A percentile compares a stretch with the other conserved stretches of the same genome.
Conservation (phyloP, 441 rosid genomes). For the Erodium texanum region DNA sequence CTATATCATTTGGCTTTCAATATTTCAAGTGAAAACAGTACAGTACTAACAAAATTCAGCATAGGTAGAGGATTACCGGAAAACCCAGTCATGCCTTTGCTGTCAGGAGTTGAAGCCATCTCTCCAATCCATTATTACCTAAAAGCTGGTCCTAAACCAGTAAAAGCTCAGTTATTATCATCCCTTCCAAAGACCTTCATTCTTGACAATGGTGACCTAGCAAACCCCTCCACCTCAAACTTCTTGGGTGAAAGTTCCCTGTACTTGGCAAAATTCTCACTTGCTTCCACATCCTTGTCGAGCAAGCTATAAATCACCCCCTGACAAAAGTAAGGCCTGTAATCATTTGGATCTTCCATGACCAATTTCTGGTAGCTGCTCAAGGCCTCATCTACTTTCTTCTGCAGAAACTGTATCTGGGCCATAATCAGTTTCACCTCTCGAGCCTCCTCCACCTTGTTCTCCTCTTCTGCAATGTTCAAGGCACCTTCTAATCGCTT, state of each 20-base stretch:
- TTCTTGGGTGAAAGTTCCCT: slow-evolving; percentile 63
- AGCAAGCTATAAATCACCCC: slow-evolving; percentile 82
- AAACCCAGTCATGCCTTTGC: background rate
- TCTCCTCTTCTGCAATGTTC: slow-evolving; percentile 46
- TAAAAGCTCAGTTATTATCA: slow-evolving; percentile 26
- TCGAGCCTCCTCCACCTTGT: slow-evolving; percentile 55
- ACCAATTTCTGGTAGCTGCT: slow-evolving; percentile 55
- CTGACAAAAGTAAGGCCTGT: slow-evolving; percentile 71
- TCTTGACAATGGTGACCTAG: slow-evolving; percentile 40
- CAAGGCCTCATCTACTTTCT: slow-evolving; percentile 78
- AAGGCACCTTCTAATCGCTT: slow-evolving; percentile 62
- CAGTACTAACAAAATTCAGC: no score
- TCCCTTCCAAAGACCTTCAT: slow-evolving; percentile 64
- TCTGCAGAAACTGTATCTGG: slow-evolving; percentile 69
- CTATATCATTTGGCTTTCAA: no score
- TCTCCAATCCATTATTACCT: no score
- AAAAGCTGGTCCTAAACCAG: background rate
- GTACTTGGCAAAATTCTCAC: slow-evolving; percentile 67
- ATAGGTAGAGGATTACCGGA: background rate
- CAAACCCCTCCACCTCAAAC: slow-evolving; percentile 37
- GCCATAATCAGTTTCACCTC: slow-evolving; percentile 51
- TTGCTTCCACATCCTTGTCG: slow-evolving; percentile 68
- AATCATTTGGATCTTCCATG: slow-evolving; percentile 66
- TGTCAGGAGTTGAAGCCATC: background rate
- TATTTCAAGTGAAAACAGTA: no score